These are phyloP conservation scores for Apiotrichum laibachii DNA, from an alignment of 1,284 basidiomycete species.

Conservation along the genomic window DNA sequence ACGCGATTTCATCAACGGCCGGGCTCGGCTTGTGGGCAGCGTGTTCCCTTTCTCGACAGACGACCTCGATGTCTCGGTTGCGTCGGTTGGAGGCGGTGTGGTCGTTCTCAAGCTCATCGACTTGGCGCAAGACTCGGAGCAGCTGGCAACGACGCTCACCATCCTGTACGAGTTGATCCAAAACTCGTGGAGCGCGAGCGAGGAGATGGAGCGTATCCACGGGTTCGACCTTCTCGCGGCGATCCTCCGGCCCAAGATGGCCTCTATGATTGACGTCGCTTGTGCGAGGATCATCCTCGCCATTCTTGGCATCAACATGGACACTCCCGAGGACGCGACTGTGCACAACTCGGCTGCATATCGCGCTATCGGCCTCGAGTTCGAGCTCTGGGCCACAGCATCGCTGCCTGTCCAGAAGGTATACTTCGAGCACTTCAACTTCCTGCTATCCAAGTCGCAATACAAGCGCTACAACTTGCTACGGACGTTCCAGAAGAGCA, in stretches of 20 bases:
- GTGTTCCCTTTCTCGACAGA: conserved; percentile 62
- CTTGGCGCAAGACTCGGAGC: conserved; percentile 69
- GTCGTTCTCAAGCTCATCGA: conserved; percentile 74
- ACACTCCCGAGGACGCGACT: conserved; percentile 76
- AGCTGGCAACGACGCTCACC: conserved; percentile 67
- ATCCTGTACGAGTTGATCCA: conserved; percentile 73
- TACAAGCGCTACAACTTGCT: conserved; percentile 70
- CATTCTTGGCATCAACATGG: conserved; percentile 78
- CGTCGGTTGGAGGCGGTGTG: conserved; percentile 78
- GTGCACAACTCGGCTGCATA: conserved; percentile 81
- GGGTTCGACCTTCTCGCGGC: conserved; percentile 83
- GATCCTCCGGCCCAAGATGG: conserved; percentile 67
- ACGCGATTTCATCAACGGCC: conserved; percentile 32
- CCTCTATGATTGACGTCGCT: conserved; percentile 69
- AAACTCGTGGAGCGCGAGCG: conserved; percentile 85
- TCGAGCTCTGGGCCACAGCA: conserved; percentile 81
- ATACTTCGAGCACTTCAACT: conserved; percentile 73
- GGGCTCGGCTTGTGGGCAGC: conserved; percentile 57
- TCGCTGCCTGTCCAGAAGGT: conserved; percentile 66
- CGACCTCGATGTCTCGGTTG: conserved; percentile 72
- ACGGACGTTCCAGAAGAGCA: conserved; percentile 63
- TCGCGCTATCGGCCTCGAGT: conserved; percentile 77
- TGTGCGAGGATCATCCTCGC: conserved; percentile 75
- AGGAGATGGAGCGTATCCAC: conserved; percentile 80
- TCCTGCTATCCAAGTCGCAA: conserved; percentile 67